These are phyloP conservation scores for Apiotrichum porosum DNA, from an alignment of 1,284 basidiomycete species.

Conservation along the genomic window DNA sequence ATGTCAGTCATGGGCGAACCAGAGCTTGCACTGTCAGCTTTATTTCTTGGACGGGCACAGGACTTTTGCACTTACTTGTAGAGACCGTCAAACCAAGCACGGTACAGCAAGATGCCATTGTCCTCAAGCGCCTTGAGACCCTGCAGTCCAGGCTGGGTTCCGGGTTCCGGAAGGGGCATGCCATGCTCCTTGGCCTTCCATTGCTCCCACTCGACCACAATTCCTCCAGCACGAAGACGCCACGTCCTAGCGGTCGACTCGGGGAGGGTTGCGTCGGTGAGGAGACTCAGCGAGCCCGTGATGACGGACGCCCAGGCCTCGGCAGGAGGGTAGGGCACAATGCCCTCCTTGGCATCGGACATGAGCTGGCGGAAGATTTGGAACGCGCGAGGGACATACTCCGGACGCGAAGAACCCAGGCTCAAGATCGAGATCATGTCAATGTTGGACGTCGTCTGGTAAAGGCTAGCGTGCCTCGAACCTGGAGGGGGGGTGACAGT, in stretches of 20 bases:
- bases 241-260: neutral
- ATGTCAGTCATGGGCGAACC: conserved; percentile 26
- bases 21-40: conserved; percentile 21
- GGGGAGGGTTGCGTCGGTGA: too few species aligned
- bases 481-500: conserved; percentile 17
- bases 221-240: conserved; percentile 5
- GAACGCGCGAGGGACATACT: conserved; percentile 42
- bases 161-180: too few species aligned
- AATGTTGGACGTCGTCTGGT: conserved; percentile 37
- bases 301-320: conserved; percentile 42
- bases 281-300: conserved; percentile 22
- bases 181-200: neutral
- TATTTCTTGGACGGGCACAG: neutral
- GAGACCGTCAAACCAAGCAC: conserved; percentile 41
- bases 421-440: conserved; percentile 44
- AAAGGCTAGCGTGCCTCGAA: conserved; percentile 28
- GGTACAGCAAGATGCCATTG: conserved; percentile 43
- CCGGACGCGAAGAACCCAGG: conserved; percentile 41
- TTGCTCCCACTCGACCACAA: conserved; percentile 31
- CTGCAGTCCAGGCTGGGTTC: too few species aligned
- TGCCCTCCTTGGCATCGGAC: conserved; percentile 23
- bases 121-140: conserved; percentile 17
- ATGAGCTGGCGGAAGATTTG: conserved; percentile 44
- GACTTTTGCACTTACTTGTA: conserved; percentile 28
- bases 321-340: conserved; percentile 27